phyloP scores from a whole-genome alignment of 441 rosid species.

The Populus tomentosa region DNA sequence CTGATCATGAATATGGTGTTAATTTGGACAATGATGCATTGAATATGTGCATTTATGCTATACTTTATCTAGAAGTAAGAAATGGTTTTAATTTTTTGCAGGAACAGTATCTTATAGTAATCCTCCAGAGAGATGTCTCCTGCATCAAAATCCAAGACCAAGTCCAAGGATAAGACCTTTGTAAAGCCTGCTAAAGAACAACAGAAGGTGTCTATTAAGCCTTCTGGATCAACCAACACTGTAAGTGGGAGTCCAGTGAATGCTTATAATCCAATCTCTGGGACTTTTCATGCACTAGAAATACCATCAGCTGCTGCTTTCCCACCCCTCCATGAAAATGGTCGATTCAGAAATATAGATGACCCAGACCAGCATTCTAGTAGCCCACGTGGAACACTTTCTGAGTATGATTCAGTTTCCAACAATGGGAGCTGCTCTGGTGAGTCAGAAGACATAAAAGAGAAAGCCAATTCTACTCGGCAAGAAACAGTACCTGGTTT shows the following conservation, averaged over 20 bases:
- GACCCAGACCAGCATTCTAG: constrained; percentile 53
- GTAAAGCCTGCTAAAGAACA: constrained; percentile 43
- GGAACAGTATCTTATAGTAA: constrained; percentile 8
- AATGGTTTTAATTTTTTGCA: constrained; percentile 2
- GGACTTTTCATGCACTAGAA: constrained; percentile 66
- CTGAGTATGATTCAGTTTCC: constrained; percentile 69
- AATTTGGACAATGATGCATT: not conserved
- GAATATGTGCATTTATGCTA: not conserved
- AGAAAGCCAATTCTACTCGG: constrained; percentile 39
- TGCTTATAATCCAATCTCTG: constrained; percentile 65
- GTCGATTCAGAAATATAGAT: constrained; percentile 61
- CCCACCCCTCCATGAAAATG: constrained; percentile 40
- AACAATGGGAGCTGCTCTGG: constrained; percentile 87
- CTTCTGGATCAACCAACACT: constrained; percentile 38
- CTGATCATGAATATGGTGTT: not conserved
- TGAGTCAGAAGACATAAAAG: constrained; percentile 81
- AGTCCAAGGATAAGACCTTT: constrained; percentile 45
- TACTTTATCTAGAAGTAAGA: not conserved
- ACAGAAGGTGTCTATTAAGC: constrained; percentile 41
- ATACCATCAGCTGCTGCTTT: constrained; percentile 35
- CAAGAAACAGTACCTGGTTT: constrained; percentile 58
- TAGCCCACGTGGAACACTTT: constrained; percentile 37
- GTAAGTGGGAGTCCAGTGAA: constrained; percentile 44
- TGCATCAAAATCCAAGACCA: constrained; percentile 45
- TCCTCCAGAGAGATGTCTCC: constrained; percentile 51